Conservation (phyloP, 352 stramenopile genomes). For the Phytophthora chlamydospora region DNA sequence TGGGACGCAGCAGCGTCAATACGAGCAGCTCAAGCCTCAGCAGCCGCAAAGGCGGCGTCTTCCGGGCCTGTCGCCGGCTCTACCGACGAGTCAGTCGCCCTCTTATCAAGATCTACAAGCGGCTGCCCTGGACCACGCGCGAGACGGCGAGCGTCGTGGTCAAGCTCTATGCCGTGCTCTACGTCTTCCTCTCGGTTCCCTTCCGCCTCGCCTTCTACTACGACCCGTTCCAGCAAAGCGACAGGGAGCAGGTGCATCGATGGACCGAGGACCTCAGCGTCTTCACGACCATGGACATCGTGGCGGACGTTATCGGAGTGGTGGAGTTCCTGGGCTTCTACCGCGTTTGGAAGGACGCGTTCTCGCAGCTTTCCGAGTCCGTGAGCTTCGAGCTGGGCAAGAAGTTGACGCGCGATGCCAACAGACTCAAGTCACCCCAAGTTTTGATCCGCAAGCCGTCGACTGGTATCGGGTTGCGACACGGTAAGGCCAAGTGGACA, state of each 20-base stretch:
- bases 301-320: conserved; percentile 27
- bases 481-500: conserved; percentile 32
- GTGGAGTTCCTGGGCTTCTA: conserved; percentile 29
- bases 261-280: conserved; percentile 30
- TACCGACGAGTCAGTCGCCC: conserved; percentile 12
- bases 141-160: conserved; percentile 23
- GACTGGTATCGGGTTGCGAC: not conserved
- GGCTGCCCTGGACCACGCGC: conserved; percentile 23
- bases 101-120: conserved; percentile 18
- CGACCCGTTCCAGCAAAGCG: conserved; percentile 17
- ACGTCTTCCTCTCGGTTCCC: conserved; percentile 31
- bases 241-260: conserved; percentile 3
- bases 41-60: not conserved
- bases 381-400: conserved; percentile 36
- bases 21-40: too few relatives aligned
- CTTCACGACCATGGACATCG: conserved; percentile 18
- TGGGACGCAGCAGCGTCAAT: too few relatives aligned
- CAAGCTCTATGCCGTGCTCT: conserved; percentile 23
- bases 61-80: conserved; percentile 12
- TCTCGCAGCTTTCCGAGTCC: conserved; percentile 26
- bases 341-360: conserved; percentile 26
- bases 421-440: conserved; percentile 24
- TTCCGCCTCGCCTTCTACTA: conserved; percentile 39
- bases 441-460: not conserved
- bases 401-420: conserved; percentile 31